Evolutionary conservation across 108 stramenopile genomes (phyloP).

Genomic region (Bacterosira constricta): DNA sequence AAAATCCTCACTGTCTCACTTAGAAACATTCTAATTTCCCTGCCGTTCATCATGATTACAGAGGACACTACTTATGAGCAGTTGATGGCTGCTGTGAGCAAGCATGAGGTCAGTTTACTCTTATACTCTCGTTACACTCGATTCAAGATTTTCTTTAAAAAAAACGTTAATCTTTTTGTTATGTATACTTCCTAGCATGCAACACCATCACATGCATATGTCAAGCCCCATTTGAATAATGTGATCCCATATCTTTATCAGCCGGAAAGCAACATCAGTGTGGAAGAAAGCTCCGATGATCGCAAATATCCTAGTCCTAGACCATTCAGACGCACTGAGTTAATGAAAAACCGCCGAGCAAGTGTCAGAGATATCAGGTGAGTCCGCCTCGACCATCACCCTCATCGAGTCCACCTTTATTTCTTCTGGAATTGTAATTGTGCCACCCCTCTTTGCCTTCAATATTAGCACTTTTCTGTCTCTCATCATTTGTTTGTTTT

Average conservation of each 20-base stretch:
- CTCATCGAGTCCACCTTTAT: too few species aligned
- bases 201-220: constrained; percentile 33
- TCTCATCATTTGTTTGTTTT: too few species aligned
- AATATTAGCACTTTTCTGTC: too few species aligned
- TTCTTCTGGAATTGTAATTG: too few species aligned
- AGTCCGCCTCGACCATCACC: too few species aligned
- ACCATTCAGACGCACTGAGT: neutral
- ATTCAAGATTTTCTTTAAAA: neutral
- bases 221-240: constrained; percentile 49
- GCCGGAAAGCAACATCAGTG: neutral
- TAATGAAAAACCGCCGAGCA: neutral
- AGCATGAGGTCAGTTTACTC: constrained; percentile 36
- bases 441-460: too few species aligned
- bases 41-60: neutral
- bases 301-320: neutral
- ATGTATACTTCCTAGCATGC: too few species aligned
- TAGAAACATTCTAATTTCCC: too few species aligned
- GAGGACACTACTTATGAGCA: constrained; percentile 52
- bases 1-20: too few species aligned
- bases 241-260: constrained; percentile 54
- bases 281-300: neutral
- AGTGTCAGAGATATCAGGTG: too few species aligned
- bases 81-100: constrained; percentile 49
- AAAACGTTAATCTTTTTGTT: too few species aligned
- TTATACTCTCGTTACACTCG: neutral